These are phyloP conservation scores for Russula earlei DNA, from an alignment of 768 basidiomycete species.

Conservation along the genomic window DNA sequence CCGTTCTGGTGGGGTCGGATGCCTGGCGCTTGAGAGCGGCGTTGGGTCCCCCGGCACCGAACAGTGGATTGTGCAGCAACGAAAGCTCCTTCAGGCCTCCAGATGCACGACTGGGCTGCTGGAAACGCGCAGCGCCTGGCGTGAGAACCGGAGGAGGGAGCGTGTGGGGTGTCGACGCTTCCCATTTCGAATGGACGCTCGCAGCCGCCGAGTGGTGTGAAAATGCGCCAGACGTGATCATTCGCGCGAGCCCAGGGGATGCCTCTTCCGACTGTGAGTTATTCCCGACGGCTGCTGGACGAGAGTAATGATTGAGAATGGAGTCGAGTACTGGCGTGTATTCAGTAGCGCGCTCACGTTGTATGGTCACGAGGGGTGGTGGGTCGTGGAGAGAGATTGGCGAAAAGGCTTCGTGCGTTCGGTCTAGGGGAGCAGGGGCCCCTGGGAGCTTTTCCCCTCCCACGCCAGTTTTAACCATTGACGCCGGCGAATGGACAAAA, in stretches of 20 bases:
- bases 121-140: background rate
- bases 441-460: background rate
- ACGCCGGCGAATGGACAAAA: background rate
- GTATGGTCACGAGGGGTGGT: background rate
- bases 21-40: background rate
- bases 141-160: background rate
- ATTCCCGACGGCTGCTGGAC: background rate
- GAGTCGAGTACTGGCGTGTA: background rate
- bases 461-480: background rate
- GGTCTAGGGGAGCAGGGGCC: background rate
- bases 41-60: background rate
- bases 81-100: background rate
- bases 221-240: background rate
- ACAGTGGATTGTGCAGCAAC: background rate
- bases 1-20: background rate
- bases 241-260: background rate
- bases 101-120: background rate
- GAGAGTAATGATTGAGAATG: background rate
- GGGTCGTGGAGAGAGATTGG: background rate
- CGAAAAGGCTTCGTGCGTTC: background rate
- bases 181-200: slow-evolving; percentile 11
- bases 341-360: background rate
- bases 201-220: slow-evolving; percentile 4
- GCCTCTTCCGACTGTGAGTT: background rate
- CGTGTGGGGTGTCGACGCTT: background rate